These are phyloP conservation scores for Isatis lusitanica DNA, from an alignment of 441 rosid species.

Conservation along the genomic window DNA sequence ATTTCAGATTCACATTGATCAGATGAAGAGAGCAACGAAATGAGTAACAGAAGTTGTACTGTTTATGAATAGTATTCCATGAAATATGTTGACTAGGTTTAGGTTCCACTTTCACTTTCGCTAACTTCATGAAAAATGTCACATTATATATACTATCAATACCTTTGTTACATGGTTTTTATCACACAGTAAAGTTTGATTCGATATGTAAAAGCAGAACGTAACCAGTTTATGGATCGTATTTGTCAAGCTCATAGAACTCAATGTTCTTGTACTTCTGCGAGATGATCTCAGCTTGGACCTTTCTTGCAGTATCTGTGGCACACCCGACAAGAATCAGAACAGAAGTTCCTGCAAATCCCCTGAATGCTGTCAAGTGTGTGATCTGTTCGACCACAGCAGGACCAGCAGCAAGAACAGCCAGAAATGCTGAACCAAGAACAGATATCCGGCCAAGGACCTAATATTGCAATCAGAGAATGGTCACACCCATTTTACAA, in stretches of 20 bases:
- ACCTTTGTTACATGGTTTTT: not conserved
- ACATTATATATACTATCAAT: slow-evolving; percentile 9
- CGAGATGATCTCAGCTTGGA: slow-evolving; percentile 92
- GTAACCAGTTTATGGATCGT: slow-evolving; percentile 28
- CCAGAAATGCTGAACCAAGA: slow-evolving; percentile 82
- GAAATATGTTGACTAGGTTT: not conserved
- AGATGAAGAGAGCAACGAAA: not conserved
- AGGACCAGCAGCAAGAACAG: slow-evolving; percentile 93
- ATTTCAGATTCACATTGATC: not conserved
- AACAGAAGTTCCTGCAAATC: slow-evolving; percentile 92
- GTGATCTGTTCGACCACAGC: slow-evolving; percentile 81
- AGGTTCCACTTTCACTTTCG: not conserved
- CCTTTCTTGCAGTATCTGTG: slow-evolving; percentile 93
- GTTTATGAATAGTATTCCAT: not conserved
- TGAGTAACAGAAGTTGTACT: not conserved
- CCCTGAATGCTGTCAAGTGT: slow-evolving; percentile 90
- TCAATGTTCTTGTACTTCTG: slow-evolving; percentile 95
- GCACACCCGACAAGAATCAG: slow-evolving; percentile 97
- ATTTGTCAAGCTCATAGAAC: slow-evolving; percentile 73
- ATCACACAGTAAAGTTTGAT: not conserved
- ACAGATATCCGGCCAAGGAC: slow-evolving; percentile 96
- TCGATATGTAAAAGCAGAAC: not conserved
- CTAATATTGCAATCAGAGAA: slow-evolving; percentile 35
- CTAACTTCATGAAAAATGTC: not conserved
- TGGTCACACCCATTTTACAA: too few relatives aligned